These are phyloP conservation scores for Ophioceras dolichostomum DNA, from an alignment of 2,329 filamentous ascomycete species.

Conservation along the genomic window DNA sequence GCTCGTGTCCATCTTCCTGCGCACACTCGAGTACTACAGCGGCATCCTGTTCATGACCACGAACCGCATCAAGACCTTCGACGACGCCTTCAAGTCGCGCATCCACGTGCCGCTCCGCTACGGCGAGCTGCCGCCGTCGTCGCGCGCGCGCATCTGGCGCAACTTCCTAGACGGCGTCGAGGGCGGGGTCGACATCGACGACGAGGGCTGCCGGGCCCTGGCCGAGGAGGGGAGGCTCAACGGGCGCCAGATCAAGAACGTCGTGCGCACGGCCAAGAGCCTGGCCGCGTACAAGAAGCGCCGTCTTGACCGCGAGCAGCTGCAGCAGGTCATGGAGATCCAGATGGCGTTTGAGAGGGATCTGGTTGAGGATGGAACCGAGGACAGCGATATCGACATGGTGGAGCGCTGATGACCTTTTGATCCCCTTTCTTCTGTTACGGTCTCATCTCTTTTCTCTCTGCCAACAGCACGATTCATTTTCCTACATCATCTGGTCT, in stretches of 20 bases:
- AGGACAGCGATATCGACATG: constrained; percentile 4
- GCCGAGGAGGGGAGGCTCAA: constrained; percentile 12
- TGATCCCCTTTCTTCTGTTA: no score
- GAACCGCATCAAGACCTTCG: constrained; percentile 26
- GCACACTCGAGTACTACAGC: constrained; percentile 20
- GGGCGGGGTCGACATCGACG: constrained; percentile 11
- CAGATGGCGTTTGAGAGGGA: constrained; percentile 19
- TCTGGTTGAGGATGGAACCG: constrained; percentile 2
- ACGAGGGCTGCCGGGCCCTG: constrained; percentile 8
- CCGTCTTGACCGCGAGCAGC: constrained; percentile 13
- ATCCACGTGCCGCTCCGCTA: constrained; percentile 5
- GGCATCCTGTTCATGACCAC: constrained; percentile 26
- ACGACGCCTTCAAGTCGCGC: constrained; percentile 10
- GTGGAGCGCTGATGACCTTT: constrained; percentile 3
- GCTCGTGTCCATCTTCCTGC: constrained; percentile 15
- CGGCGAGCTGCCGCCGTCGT: neutral
- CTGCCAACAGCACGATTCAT: no score
- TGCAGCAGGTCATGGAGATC: constrained; percentile 17
- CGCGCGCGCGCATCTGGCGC: constrained; percentile 3
- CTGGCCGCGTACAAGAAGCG: constrained; percentile 18
- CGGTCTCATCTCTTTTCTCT: no score
- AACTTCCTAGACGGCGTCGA: constrained; percentile 9
- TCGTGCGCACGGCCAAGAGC: constrained; percentile 15
- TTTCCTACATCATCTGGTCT: no score
- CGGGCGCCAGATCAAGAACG: constrained; percentile 16